Evolutionary conservation across 1,139 yeast genomes (phyloP).

Genomic region (Taphrina communis): DNA sequence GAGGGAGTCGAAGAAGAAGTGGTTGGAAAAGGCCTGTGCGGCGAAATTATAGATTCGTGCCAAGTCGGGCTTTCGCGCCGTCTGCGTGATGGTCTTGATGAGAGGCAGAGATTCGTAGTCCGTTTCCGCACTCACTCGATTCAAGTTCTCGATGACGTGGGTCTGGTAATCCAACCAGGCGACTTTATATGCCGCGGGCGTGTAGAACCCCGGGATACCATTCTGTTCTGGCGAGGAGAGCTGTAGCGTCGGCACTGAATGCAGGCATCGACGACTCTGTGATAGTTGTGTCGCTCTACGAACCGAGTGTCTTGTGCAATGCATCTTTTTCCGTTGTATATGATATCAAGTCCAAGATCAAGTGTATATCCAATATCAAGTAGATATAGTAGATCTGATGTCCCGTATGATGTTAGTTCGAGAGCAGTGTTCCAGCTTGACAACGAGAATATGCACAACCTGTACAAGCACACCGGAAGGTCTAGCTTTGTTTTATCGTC

Average conservation of each 20-base stretch:
- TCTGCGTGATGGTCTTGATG: constrained; percentile 67
- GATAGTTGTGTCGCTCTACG: background rate
- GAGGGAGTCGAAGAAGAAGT: constrained; percentile 79
- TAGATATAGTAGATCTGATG: no score
- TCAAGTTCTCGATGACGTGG: constrained; percentile 56
- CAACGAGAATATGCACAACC: no score
- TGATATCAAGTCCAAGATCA: no score
- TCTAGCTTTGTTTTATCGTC: no score
- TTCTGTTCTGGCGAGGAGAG: constrained; percentile 20
- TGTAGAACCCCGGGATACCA: constrained; percentile 67
- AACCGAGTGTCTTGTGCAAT: constrained; percentile 1
- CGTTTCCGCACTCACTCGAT: constrained; percentile 45
- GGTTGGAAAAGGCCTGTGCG: constrained; percentile 91
- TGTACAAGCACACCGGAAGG: no score
- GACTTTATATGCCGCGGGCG: constrained; percentile 67
- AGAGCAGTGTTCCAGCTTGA: no score
- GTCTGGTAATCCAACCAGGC: constrained; percentile 86
- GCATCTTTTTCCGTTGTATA: constrained; percentile 8
- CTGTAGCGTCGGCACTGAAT: constrained; percentile 28
- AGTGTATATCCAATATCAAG: no score
- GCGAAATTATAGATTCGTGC: constrained; percentile 84
- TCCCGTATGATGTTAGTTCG: no score
- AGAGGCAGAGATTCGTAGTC: constrained; percentile 36
- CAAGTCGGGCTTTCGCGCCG: constrained; percentile 71
- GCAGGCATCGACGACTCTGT: constrained; percentile 16